Evolutionary conservation across 2,329 filamentous ascomycete species (phyloP), one percentile per base, ranked within the genome.

Genomic region (Fusarium goolgardi): DNA sequence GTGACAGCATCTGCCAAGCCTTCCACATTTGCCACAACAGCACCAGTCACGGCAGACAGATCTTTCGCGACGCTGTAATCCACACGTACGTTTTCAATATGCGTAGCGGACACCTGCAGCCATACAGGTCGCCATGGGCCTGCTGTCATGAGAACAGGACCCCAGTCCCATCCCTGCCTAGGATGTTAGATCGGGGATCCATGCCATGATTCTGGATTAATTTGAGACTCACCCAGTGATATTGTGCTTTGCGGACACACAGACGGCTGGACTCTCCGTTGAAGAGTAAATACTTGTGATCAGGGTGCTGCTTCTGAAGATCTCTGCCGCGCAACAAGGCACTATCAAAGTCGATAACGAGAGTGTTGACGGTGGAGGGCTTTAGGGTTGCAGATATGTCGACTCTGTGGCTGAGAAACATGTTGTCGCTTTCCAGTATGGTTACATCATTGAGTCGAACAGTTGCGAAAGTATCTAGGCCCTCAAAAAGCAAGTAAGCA

Each of bases 81-180:
- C 1, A 64, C 76, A 65, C 84, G 84, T 5, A 93, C 77, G 69
- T 92, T 87, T 0, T 85, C 80, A 7, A 94, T 78, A 29, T 29
- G 9, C 11, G 10, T 9, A 11, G 27, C 11, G 27, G 27, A 29
- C 83, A 34, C 7, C 75, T 94, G 90, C 3, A 94, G 76, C 15
- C 83, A 83, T 3, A 93, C 83, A 3, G 88, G 85, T 64, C 86
- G 85, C 90, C 91, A 94, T 4, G 88, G 86, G 0, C 88, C 89
- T 11, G 83, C 84, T 1, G 87, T 88, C 75, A 88, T 83, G 52
- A 90, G 70, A 10, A 89, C 82, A 2, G 88, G 88, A 0, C 89
- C 89, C 89, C 88, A 91, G 71, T 91, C 89, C 89, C 89, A 91
- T 7, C 89, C 88, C 50, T 32, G 7, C 13, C 31, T 16, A 15